phyloP scores from a whole-genome alignment of 805 yeast genomes.

The Hyphopichia homilentoma region DNA sequence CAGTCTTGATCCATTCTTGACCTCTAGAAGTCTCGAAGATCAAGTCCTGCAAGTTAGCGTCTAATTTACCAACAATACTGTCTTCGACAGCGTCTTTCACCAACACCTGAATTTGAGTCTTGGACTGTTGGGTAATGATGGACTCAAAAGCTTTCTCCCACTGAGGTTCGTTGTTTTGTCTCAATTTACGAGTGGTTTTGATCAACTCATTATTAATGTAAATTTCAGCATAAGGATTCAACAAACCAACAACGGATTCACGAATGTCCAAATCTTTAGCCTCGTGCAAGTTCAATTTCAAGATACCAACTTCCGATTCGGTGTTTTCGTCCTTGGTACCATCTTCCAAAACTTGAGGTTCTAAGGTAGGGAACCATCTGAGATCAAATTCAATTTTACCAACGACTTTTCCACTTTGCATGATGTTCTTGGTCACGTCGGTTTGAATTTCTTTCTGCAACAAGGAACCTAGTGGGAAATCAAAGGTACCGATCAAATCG shows the following conservation, averaged over 20 bases:
- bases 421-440: slow-evolving; percentile 41
- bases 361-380: slow-evolving; percentile 46
- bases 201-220: slow-evolving; percentile 53
- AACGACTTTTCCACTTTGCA: slow-evolving; percentile 49
- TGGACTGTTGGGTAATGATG: slow-evolving; percentile 57
- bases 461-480: slow-evolving; percentile 55
- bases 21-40: slow-evolving; percentile 48
- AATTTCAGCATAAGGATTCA: slow-evolving; percentile 68
- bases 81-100: slow-evolving; percentile 61
- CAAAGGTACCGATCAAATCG: slow-evolving; percentile 42
- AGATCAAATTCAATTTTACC: slow-evolving; percentile 60
- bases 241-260: slow-evolving; percentile 46
- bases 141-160: slow-evolving; percentile 65
- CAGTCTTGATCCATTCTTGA: slow-evolving; percentile 45
- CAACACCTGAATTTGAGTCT: slow-evolving; percentile 50
- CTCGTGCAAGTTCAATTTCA: slow-evolving; percentile 58
- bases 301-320: slow-evolving; percentile 70
- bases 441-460: slow-evolving; percentile 49
- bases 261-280: slow-evolving; percentile 56
- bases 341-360: slow-evolving; percentile 43
- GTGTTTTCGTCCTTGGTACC: slow-evolving; percentile 48
- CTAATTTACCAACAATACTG: slow-evolving; percentile 50
- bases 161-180: slow-evolving; percentile 67
- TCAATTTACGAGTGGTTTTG: slow-evolving; percentile 58
- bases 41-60: slow-evolving; percentile 51